Conservation (phyloP, 805 yeast genomes). For the Candida schatavii region DNA sequence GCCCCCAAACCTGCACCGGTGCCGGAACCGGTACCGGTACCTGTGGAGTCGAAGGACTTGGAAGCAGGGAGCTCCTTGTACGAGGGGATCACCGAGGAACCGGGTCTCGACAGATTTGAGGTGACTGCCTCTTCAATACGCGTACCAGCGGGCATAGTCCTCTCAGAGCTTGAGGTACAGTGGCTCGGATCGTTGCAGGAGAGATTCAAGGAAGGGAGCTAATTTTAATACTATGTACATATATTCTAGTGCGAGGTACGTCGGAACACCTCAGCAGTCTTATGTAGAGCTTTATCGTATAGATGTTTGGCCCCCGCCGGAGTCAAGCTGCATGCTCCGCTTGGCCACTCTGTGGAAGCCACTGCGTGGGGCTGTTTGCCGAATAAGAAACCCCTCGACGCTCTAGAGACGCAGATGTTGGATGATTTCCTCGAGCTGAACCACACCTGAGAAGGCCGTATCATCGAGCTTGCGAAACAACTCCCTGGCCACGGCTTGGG, state of each 20-base stretch:
- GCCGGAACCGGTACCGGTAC: not conserved
- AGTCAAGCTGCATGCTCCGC: not conserved
- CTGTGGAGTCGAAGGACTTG: constrained; percentile 3
- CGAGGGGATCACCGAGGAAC: constrained; percentile 13
- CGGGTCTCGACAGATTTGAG: constrained; percentile 14
- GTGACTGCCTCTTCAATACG: constrained; percentile 14
- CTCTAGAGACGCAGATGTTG: not conserved
- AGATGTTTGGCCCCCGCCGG: too few species aligned
- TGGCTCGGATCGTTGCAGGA: constrained; percentile 23
- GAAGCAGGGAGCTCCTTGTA: not conserved
- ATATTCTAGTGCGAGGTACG: not conserved
- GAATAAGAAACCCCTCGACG: not conserved
- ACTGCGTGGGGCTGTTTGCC: not conserved
- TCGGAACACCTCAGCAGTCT: too few species aligned
- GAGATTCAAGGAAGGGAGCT: constrained; percentile 1
- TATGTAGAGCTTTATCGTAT: too few species aligned
- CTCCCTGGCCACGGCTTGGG: constrained; percentile 64
- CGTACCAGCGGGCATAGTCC: constrained; percentile 21
- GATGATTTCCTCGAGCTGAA: constrained; percentile 50
- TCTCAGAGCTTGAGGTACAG: constrained; percentile 24
- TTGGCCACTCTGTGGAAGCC: not conserved
- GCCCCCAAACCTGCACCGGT: not conserved
- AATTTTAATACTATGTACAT: not conserved
- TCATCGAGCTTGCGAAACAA: constrained; percentile 56
- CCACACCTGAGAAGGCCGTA: constrained; percentile 51